Evolutionary conservation across 129 eudicot genomes (phyloP).

Genomic region (Artemisia annua): DNA sequence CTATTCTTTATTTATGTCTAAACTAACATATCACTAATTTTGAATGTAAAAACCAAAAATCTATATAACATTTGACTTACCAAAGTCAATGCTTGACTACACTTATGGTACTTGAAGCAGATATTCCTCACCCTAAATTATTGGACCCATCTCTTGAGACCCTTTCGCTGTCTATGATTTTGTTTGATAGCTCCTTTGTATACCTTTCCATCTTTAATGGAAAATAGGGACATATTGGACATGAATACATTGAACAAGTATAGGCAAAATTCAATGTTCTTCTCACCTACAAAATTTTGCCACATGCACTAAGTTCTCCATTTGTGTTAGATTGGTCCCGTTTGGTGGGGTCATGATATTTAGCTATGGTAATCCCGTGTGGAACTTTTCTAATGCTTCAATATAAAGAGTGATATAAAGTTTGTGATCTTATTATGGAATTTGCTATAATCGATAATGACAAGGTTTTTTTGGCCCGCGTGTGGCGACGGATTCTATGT

Average conservation of each 20-base stretch:
- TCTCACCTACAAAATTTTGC: slow-evolving; percentile 26
- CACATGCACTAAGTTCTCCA: slow-evolving; percentile 30
- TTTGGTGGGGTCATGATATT: slow-evolving; percentile 26
- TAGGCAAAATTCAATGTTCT: slow-evolving; percentile 28
- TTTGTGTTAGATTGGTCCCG: slow-evolving; percentile 21
- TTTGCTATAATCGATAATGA: too few species aligned
- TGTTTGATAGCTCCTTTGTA: slow-evolving; percentile 38
- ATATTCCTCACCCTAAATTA: slow-evolving; percentile 16
- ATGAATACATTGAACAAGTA: slow-evolving; percentile 37
- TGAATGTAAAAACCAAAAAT: neutral
- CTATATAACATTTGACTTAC: neutral
- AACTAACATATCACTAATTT: neutral
- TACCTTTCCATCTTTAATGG: slow-evolving; percentile 27
- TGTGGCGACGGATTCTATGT: too few species aligned
- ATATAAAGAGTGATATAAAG: neutral
- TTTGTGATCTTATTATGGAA: neutral
- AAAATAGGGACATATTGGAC: slow-evolving; percentile 29
- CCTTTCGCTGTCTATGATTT: slow-evolving; percentile 30
- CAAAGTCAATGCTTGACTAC: slow-evolving; percentile 31
- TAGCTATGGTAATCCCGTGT: slow-evolving; percentile 20
- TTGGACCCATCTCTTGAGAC: slow-evolving; percentile 20
- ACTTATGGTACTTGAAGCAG: slow-evolving; percentile 16
- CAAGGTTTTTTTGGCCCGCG: too few species aligned
- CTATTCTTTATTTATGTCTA: neutral
- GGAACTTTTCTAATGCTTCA: slow-evolving; percentile 16